Conservation (phyloP, 2,329 filamentous ascomycete genomes). For the Xylaria sp. region DNA sequence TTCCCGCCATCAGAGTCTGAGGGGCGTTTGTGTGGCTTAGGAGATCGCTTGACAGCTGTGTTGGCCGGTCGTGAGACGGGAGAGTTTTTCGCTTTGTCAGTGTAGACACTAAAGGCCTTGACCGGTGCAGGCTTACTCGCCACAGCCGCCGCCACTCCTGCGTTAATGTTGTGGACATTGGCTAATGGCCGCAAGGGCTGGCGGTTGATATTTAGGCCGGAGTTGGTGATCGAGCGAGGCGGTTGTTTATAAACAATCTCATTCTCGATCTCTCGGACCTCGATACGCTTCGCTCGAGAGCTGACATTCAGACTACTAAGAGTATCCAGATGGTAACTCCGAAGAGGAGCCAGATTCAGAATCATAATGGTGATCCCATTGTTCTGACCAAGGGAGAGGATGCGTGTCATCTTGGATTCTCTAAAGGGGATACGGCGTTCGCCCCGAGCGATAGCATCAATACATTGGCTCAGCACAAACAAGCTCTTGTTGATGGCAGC, state of each 20-base stretch:
- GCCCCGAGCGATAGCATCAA: conserved; percentile 86
- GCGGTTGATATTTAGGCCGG: conserved; percentile 58
- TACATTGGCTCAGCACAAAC: conserved; percentile 93
- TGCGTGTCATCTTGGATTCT: conserved; percentile 97
- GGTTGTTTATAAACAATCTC: conserved; percentile 87
- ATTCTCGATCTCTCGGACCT: conserved; percentile 95
- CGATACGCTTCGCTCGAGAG: conserved; percentile 94
- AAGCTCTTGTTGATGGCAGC: conserved; percentile 98
- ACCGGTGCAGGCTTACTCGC: conserved; percentile 69
- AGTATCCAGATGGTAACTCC: conserved; percentile 93
- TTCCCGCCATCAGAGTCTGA: conserved; percentile 54
- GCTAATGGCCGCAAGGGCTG: conserved; percentile 84
- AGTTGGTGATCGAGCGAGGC: conserved; percentile 63
- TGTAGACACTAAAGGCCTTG: conserved; percentile 89
- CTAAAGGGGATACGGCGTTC: conserved; percentile 88
- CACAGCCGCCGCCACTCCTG: conserved; percentile 63
- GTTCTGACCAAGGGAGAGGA: conserved; percentile 91
- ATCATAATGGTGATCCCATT: conserved; percentile 98
- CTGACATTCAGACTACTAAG: conserved; percentile 94
- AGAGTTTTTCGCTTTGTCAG: conserved; percentile 71
- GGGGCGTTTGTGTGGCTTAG: conserved; percentile 55
- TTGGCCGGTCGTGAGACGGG: conserved; percentile 42
- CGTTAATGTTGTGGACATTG: conserved; percentile 78
- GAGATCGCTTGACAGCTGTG: conserved; percentile 44
- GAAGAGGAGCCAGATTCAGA: conserved; percentile 89